Percentiles rank a stretch among this genome's conserved stretches.
These are phyloP conservation scores for Cryptococcus jaspeensis DNA, from an alignment of 1,284 basidiomycete genomes.

Conservation along the genomic window DNA sequence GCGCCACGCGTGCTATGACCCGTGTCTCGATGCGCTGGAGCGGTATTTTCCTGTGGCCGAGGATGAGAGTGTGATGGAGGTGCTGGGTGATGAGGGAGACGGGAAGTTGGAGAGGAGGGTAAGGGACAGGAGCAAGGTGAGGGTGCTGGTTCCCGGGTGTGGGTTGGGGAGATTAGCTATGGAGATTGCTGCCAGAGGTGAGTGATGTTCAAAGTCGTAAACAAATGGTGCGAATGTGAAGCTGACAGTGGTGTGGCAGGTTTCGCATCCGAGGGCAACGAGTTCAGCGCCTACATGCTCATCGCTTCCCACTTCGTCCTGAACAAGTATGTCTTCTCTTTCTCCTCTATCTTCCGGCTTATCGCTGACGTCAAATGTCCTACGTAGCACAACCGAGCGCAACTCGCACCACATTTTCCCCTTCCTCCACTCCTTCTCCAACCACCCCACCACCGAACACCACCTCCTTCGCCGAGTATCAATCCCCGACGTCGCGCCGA, in stretches of 20 bases:
- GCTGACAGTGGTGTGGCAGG: constrained; percentile 54
- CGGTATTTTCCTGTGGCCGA: constrained; percentile 58
- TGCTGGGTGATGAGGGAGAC: not conserved
- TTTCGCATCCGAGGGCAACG: constrained; percentile 84
- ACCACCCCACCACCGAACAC: constrained; percentile 60
- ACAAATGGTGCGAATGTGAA: too few species aligned
- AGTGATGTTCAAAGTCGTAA: constrained; percentile 14
- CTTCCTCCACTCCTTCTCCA: constrained; percentile 86
- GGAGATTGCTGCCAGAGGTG: constrained; percentile 78
- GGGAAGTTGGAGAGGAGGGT: constrained; percentile 1
- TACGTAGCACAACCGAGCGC: constrained; percentile 62
- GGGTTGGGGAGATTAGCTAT: constrained; percentile 82
- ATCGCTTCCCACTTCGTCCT: constrained; percentile 78
- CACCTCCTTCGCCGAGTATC: constrained; percentile 66
- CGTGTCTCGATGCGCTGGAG: constrained; percentile 72
- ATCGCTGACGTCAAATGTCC: not conserved
- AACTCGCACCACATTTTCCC: constrained; percentile 76
- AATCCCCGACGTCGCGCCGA: constrained; percentile 81
- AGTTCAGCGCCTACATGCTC: constrained; percentile 92
- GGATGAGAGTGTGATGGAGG: constrained; percentile 4
- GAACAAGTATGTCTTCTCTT: constrained; percentile 59
- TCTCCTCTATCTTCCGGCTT: not conserved
- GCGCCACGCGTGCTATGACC: constrained; percentile 71
- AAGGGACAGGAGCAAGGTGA: constrained; percentile 52
- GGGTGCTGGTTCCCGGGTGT: constrained; percentile 82